phyloP scores from a whole-genome alignment of 1,139 yeast genomes.

The Debaryomyces robertsiae region DNA sequence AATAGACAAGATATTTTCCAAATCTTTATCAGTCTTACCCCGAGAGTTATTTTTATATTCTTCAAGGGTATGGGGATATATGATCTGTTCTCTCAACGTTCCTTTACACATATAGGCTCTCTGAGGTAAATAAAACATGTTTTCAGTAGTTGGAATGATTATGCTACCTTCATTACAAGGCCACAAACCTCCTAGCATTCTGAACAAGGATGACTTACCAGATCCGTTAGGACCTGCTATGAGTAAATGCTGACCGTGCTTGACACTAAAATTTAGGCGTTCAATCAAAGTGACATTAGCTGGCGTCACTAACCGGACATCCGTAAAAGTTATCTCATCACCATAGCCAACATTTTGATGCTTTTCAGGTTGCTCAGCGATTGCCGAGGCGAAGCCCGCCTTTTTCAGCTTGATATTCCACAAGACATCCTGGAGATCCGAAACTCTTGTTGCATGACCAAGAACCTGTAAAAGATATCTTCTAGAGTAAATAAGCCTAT shows the following conservation, averaged over 20 bases:
- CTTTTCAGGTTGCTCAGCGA: neutral
- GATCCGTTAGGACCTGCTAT: slow-evolving; percentile 97
- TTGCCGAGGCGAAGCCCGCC: slow-evolving; percentile 24
- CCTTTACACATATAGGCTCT: slow-evolving; percentile 80
- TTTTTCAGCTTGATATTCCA: slow-evolving; percentile 46
- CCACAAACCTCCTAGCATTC: slow-evolving; percentile 93
- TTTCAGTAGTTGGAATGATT: slow-evolving; percentile 65
- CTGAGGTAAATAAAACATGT: slow-evolving; percentile 90
- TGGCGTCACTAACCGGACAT: slow-evolving; percentile 83
- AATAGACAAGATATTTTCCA: slow-evolving; percentile 60
- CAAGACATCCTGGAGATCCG: slow-evolving; percentile 69
- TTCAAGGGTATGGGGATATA: slow-evolving; percentile 75
- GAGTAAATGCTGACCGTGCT: slow-evolving; percentile 80
- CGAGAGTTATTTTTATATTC: slow-evolving; percentile 47
- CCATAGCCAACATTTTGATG: slow-evolving; percentile 39
- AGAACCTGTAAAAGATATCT: slow-evolving; percentile 81
- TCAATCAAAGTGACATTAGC: slow-evolving; percentile 74
- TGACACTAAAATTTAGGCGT: slow-evolving; percentile 67
- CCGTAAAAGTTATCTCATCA: slow-evolving; percentile 66
- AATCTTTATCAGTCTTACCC: slow-evolving; percentile 59
- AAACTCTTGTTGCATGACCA: slow-evolving; percentile 80
- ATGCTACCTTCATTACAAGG: slow-evolving; percentile 70
- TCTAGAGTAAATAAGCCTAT: slow-evolving; percentile 82
- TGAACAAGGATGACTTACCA: slow-evolving; percentile 88
- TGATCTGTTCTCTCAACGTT: slow-evolving; percentile 81